phyloP scores from a whole-genome alignment of 352 stramenopile genomes.

The Phytophthora multivora region DNA sequence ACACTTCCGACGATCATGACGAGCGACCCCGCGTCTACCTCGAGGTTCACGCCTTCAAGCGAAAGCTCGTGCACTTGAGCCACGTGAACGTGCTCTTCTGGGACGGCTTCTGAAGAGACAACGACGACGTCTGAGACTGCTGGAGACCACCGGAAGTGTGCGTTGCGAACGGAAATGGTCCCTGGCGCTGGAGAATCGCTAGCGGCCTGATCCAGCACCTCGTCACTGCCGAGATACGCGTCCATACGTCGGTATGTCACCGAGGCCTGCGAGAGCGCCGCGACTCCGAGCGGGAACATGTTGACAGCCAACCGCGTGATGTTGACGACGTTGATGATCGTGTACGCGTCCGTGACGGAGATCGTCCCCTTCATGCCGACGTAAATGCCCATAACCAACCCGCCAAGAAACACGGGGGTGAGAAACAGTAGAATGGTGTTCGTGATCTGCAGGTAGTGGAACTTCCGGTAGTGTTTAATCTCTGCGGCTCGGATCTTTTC shows the following conservation, averaged over 20 bases:
- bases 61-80: slow-evolving; percentile 21
- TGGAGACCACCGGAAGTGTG: slow-evolving; percentile 30
- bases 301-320: slow-evolving; percentile 35
- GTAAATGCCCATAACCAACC: slow-evolving; percentile 46
- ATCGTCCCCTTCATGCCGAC: slow-evolving; percentile 37
- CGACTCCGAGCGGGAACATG: slow-evolving; percentile 34
- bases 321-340: slow-evolving; percentile 45
- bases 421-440: slow-evolving; percentile 56
- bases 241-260: slow-evolving; percentile 35
- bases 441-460: slow-evolving; percentile 62
- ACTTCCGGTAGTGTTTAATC: slow-evolving; percentile 50
- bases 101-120: slow-evolving; percentile 10
- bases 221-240: slow-evolving; percentile 29
- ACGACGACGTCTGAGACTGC: slow-evolving; percentile 28
- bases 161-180: slow-evolving; percentile 23
- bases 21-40: slow-evolving; percentile 61
- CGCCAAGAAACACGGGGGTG: slow-evolving; percentile 42
- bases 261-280: slow-evolving; percentile 30
- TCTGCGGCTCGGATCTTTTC: slow-evolving; percentile 47
- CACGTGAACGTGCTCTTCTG: neutral
- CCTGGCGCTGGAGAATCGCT: neutral
- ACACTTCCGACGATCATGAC: slow-evolving; percentile 63
- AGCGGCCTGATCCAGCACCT: slow-evolving; percentile 2
- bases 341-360: slow-evolving; percentile 53
- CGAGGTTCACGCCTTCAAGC: slow-evolving; percentile 51